Evolutionary conservation across 2,329 filamentous ascomycete species (phyloP).

Genomic region (Verticillium tricorpus): DNA sequence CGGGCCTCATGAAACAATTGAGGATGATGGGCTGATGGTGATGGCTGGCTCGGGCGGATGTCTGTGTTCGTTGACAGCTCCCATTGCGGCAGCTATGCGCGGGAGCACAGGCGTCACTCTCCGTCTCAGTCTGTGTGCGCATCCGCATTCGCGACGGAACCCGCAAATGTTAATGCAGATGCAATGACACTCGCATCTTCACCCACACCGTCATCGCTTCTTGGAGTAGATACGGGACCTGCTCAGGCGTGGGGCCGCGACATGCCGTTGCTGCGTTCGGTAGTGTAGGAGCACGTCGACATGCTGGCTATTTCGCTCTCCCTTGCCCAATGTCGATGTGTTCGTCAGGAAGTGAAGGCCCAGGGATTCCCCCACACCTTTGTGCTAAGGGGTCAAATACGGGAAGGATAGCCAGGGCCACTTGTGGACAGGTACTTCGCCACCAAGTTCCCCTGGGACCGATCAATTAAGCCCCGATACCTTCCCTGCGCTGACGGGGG

Average conservation of each 20-base stretch:
- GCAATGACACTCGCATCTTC: neutral
- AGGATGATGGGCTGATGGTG: neutral
- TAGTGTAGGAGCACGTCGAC: neutral
- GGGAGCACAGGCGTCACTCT: neutral
- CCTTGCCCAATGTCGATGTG: neutral
- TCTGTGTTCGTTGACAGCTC: neutral
- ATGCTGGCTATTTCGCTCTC: neutral
- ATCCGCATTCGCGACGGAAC: neutral
- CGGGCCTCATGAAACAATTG: neutral
- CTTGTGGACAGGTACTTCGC: neutral
- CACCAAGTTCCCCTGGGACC: neutral
- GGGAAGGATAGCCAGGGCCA: neutral
- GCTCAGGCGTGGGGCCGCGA: neutral
- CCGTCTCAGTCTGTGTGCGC: neutral
- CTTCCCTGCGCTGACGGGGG: neutral
- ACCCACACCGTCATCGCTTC: neutral
- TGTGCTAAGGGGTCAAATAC: slow-evolving; percentile 1
- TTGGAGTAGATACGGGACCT: neutral
- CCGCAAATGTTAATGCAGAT: neutral
- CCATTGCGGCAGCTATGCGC: neutral
- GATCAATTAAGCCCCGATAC: neutral
- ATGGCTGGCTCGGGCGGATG: neutral
- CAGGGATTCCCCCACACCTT: neutral
- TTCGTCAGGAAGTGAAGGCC: neutral
- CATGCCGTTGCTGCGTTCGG: neutral